phyloP scores from a whole-genome alignment of 257 asterid genomes.

The Nicotiana tabacum region DNA sequence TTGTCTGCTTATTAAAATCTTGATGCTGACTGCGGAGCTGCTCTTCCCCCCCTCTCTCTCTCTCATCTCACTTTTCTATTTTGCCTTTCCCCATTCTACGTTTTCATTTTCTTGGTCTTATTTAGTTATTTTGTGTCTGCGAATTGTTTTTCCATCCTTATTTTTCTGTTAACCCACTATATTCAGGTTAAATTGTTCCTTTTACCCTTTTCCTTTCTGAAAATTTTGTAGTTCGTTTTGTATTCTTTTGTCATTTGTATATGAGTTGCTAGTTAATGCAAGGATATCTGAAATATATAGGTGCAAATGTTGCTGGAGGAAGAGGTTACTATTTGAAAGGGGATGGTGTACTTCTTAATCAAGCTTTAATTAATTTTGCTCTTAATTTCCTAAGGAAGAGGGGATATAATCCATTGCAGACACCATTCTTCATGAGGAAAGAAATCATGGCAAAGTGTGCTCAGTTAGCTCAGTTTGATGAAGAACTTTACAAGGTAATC shows the following conservation, averaged over 20 bases:
- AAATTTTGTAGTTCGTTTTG: neutral
- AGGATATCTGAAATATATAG: constrained; percentile 26
- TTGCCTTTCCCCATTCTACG: neutral
- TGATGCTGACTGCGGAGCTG: neutral
- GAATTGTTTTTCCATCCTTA: neutral
- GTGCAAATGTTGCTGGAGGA: constrained; percentile 88
- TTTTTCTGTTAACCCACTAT: neutral
- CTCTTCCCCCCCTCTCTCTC: neutral
- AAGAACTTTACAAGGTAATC: constrained; percentile 88
- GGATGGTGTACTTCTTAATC: constrained; percentile 77
- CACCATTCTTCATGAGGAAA: constrained; percentile 91
- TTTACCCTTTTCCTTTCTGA: neutral
- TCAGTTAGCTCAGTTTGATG: constrained; percentile 89
- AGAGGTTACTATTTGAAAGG: constrained; percentile 85
- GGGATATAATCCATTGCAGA: constrained; percentile 56
- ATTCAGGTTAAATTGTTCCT: neutral
- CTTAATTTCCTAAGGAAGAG: constrained; percentile 61
- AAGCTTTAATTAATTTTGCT: constrained; percentile 74
- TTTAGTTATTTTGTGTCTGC: neutral
- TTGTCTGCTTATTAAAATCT: neutral
- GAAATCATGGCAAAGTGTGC: constrained; percentile 94
- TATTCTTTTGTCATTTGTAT: neutral
- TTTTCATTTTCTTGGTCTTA: neutral
- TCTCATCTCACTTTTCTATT: neutral
- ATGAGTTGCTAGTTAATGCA: neutral